Evolutionary conservation across 441 rosid genomes (phyloP), one percentile per base, ranked within the genome.

Genomic region (Gossypium davidsonii): DNA sequence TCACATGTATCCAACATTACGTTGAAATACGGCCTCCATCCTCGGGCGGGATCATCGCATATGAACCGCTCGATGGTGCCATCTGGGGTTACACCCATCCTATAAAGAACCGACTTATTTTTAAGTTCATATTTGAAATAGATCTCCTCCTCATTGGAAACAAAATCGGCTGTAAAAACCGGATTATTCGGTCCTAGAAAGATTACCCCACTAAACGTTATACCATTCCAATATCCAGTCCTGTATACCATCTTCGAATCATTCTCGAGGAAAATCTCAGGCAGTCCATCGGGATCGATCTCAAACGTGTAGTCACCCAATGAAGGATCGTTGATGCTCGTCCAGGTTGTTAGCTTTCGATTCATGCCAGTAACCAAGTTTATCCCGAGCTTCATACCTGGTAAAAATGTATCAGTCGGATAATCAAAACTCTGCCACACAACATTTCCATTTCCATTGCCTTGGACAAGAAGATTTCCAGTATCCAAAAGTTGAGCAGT

Each of bases 121-220:
- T 44, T 70, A 10, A 83, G 73, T 48, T 79, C 76, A 65, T 67
- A 81, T 14, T 64, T 65, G 79, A 78, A 79, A 66, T 81, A 86
- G 2, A 81, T 53, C 72, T 83, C 85, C 58, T 70, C 12, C 10
- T 81, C 82, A 56, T 78, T 37, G 4, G 21, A 57, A 28, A 73
- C 62, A 14, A 69, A 78, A 1, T 62, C 26, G 4, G 1, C 62
- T 6, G 42, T 56, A 15, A 44, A 62, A 56, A 48, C 11, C 0
- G 34, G 18, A 42, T 64, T 78, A 21, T 21, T 21, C 1, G 42
- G 6, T 39, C 26, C 18, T 57, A 60, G n/a, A 2, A 6, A 49
- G 2, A 67, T 26, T 3, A 20, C 0, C 1, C 70, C 75, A 0
- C 61, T 55, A 10, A 25, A 70, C 4, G 4, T 9, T 3, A 56